Conservation (phyloP, 257 asterid genomes). For the Orobanche coerulescens region DNA sequence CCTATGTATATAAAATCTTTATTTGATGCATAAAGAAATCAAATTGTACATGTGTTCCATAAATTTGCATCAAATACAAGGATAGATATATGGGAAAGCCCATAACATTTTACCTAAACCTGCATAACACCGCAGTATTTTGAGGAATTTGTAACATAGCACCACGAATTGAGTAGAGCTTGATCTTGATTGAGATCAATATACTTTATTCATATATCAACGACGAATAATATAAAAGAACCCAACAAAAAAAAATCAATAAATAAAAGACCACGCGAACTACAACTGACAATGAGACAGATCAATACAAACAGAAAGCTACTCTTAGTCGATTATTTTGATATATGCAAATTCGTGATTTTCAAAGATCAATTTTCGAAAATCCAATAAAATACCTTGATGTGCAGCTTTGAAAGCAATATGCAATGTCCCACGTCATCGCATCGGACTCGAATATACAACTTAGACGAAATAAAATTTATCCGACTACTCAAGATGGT, state of each 20-base stretch:
- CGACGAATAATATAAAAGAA: neutral
- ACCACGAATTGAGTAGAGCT: too few species aligned
- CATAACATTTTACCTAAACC: too few species aligned
- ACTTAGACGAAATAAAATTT: slow-evolving; percentile 18
- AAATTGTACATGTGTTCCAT: neutral
- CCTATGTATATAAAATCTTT: neutral
- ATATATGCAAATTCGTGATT: neutral
- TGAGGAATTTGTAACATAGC: too few species aligned
- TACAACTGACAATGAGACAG: too few species aligned
- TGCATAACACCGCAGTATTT: too few species aligned
- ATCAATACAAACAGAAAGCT: neutral
- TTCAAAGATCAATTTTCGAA: neutral
- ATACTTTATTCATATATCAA: neutral
- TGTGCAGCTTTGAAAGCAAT: slow-evolving; percentile 31
- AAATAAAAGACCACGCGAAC: neutral
- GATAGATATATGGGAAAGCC: too few species aligned
- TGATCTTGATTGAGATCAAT: neutral
- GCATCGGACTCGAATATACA: slow-evolving; percentile 1
- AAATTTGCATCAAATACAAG: too few species aligned
- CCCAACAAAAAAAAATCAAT: neutral
- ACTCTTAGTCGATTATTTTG: neutral
- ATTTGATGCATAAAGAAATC: neutral
- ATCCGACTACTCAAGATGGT: neutral
- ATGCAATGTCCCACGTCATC: slow-evolving; percentile 38
- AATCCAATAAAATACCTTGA: slow-evolving; percentile 24